Conservation (phyloP, 2,329 filamentous ascomycete genomes). For the Neophaeococcomyces mojaviensis region DNA sequence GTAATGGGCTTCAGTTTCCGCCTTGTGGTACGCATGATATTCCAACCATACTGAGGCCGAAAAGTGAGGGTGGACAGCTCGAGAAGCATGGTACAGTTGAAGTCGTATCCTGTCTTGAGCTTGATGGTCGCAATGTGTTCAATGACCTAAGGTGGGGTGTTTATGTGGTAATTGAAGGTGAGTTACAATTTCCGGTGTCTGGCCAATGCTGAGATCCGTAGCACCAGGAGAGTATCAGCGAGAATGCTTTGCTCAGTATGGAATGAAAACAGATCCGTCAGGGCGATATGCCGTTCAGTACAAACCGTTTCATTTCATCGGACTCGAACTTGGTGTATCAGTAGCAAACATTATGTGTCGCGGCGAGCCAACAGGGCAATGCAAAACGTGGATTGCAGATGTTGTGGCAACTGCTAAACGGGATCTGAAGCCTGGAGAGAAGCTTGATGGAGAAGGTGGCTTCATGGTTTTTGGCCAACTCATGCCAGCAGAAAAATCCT, state of each 20-base stretch:
- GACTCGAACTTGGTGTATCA: constrained; percentile 39
- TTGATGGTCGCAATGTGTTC: constrained; percentile 35
- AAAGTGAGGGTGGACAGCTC: constrained; percentile 34
- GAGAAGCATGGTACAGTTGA: constrained; percentile 39
- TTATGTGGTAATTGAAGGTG: constrained; percentile 40
- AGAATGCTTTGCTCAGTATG: constrained; percentile 47
- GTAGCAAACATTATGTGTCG: constrained; percentile 40
- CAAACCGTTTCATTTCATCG: constrained; percentile 43
- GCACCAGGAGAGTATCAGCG: constrained; percentile 46
- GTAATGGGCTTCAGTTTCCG: constrained; percentile 36
- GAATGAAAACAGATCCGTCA: constrained; percentile 37
- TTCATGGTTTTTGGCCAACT: constrained; percentile 41
- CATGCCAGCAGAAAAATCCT: constrained; percentile 34
- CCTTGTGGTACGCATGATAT: constrained; percentile 39
- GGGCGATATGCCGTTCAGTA: constrained; percentile 39
- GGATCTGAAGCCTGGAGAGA: constrained; percentile 38
- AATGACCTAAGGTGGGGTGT: constrained; percentile 39
- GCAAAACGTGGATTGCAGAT: constrained; percentile 38
- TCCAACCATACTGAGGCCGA: constrained; percentile 35
- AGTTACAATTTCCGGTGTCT: constrained; percentile 36
- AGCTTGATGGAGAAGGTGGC: constrained; percentile 39
- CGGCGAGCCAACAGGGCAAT: constrained; percentile 40
- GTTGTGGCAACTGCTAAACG: constrained; percentile 43
- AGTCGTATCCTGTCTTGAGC: constrained; percentile 39
- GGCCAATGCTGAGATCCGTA: constrained; percentile 29